phyloP scores from a whole-genome alignment of 2,329 filamentous ascomycete genomes.

The Laburnicola sp. region DNA sequence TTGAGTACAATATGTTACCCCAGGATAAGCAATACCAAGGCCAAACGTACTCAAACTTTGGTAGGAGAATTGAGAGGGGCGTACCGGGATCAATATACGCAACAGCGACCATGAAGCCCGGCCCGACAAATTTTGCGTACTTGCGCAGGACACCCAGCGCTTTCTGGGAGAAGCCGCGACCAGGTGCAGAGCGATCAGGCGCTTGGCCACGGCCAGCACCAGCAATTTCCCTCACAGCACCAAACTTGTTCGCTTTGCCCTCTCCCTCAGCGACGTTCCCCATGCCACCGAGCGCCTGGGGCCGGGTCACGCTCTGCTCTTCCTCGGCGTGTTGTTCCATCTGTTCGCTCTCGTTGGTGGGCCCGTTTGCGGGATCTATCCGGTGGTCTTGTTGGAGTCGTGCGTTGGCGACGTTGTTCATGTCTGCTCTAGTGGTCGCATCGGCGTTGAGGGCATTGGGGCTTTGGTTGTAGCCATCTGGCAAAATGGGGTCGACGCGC shows the following conservation, averaged over 20 bases:
- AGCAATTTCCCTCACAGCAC: constrained; percentile 1
- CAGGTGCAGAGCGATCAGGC: background rate
- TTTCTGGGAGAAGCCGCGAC: constrained; percentile 6
- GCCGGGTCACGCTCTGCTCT: constrained; percentile 4
- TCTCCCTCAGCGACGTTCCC: constrained; percentile 10
- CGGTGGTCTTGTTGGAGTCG: constrained; percentile 53
- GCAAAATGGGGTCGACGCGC: constrained; percentile 57
- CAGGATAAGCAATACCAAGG: too few relatives aligned
- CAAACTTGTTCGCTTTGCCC: constrained; percentile 7
- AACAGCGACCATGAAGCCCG: constrained; percentile 64
- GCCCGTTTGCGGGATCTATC: constrained; percentile 24
- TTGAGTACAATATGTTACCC: too few relatives aligned
- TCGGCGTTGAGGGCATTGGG: constrained; percentile 62
- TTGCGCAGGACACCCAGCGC: constrained; percentile 45
- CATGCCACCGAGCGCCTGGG: constrained; percentile 10
- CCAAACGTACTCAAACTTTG: background rate
- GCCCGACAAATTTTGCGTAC: constrained; percentile 64
- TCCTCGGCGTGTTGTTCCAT: constrained; percentile 10
- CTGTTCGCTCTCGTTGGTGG: constrained; percentile 13
- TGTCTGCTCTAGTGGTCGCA: constrained; percentile 63
- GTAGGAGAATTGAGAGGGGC: constrained; percentile 8
- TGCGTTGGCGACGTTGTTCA: constrained; percentile 63
- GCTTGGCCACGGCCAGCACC: constrained; percentile 1
- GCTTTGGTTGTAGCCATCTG: constrained; percentile 64
- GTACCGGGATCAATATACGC: constrained; percentile 55